Conservation (phyloP, 352 stramenopile genomes). For the Pilasporangium apinafurcum region DNA sequence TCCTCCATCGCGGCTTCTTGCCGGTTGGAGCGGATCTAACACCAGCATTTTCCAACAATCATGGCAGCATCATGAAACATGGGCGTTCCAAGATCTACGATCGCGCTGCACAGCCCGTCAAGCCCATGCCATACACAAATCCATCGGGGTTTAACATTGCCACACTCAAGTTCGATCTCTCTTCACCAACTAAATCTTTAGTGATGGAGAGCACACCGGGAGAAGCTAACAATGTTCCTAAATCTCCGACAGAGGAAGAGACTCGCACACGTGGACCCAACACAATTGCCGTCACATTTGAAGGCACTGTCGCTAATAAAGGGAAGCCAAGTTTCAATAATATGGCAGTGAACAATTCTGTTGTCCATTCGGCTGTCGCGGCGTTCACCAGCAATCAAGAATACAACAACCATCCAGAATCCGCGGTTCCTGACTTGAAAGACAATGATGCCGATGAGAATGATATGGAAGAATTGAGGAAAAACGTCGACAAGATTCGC, state of each 20-base stretch:
- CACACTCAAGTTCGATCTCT: constrained; percentile 74
- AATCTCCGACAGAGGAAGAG: not conserved
- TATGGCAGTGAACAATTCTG: too few species aligned
- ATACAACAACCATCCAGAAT: constrained; percentile 9
- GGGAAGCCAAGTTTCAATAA: too few species aligned
- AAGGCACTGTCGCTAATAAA: constrained; percentile 3
- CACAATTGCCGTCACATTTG: constrained; percentile 21
- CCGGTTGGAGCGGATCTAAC: constrained; percentile 54
- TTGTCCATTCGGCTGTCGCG: too few species aligned
- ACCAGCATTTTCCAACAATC: constrained; percentile 46
- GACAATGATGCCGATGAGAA: constrained; percentile 17
- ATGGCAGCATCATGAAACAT: constrained; percentile 50
- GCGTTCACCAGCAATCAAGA: too few species aligned
- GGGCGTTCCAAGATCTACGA: constrained; percentile 43
- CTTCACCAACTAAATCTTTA: constrained; percentile 2
- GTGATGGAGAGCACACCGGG: not conserved
- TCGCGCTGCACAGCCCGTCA: constrained; percentile 41
- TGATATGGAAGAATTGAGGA: constrained; percentile 59
- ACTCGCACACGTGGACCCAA: constrained; percentile 6
- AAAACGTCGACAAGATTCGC: constrained; percentile 74
- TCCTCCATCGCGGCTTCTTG: constrained; percentile 69
- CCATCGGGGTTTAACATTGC: constrained; percentile 68
- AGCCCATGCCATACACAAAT: constrained; percentile 44
- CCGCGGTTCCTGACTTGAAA: too few species aligned
- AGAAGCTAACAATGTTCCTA: not conserved